Percentiles rank a stretch among this genome's conserved stretches.
Conservation (phyloP, 2,329 filamentous ascomycete species). For the Claviceps purpurea region DNA sequence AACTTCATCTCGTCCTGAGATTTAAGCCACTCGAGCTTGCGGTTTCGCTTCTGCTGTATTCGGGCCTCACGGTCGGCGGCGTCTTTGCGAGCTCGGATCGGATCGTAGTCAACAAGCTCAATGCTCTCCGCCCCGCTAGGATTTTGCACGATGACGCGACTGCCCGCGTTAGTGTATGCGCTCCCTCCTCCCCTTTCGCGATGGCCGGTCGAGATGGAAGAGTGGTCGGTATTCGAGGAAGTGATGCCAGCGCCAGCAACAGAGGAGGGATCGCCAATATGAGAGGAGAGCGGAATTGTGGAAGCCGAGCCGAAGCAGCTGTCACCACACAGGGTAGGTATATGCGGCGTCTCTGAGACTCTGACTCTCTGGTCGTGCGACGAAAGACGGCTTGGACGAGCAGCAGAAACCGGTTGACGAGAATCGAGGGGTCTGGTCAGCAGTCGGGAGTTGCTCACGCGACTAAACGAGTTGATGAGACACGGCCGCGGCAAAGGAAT, state of each 20-base stretch:
- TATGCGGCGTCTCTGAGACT: conserved; percentile 2
- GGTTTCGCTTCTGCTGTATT: conserved; percentile 32
- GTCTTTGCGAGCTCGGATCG: conserved; percentile 17
- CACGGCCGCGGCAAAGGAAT: background rate
- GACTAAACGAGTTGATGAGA: background rate
- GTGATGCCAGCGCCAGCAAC: conserved; percentile 17
- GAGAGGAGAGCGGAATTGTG: conserved; percentile 22
- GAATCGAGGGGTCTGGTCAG: background rate
- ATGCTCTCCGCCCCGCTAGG: conserved; percentile 15
- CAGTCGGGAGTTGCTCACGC: background rate
- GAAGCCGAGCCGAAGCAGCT: conserved; percentile 7
- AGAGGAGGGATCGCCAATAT: conserved; percentile 26
- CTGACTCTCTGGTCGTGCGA: conserved; percentile 1
- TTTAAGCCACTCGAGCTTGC: conserved; percentile 59
- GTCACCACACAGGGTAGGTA: conserved; percentile 1
- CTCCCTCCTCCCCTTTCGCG: conserved; percentile 27
- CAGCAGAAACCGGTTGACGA: background rate
- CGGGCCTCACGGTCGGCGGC: conserved; percentile 20
- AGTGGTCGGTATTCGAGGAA: conserved; percentile 9
- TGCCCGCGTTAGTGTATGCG: conserved; percentile 3
- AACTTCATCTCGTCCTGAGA: conserved; percentile 93
- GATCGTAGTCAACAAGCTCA: conserved; percentile 29
- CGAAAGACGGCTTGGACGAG: background rate
- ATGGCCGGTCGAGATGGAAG: conserved; percentile 12
- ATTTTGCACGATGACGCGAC: conserved; percentile 1